phyloP scores from a whole-genome alignment of 1,284 basidiomycete species.

The Ganoderma meredithae region DNA sequence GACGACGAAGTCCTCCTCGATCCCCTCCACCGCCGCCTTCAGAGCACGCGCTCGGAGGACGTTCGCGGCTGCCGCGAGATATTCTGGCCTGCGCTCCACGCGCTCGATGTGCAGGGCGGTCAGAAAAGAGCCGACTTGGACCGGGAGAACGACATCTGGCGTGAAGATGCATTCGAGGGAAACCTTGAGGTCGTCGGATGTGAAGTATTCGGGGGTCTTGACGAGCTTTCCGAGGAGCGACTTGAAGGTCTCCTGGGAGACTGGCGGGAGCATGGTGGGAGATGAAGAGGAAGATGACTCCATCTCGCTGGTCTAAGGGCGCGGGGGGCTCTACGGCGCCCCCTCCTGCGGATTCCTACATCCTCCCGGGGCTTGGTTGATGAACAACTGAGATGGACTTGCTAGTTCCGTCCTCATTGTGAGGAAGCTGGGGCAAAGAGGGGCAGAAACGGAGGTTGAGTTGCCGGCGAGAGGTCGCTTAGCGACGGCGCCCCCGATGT shows the following conservation, averaged over 20 bases:
- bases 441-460: not conserved
- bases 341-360: constrained; percentile 13
- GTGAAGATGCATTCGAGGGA: constrained; percentile 82
- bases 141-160: constrained; percentile 64
- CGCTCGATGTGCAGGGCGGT: constrained; percentile 82
- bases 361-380: not conserved
- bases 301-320: not conserved
- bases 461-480: constrained; percentile 2
- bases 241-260: constrained; percentile 73
- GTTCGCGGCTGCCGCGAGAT: constrained; percentile 78
- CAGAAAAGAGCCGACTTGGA: constrained; percentile 86
- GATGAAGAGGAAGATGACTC: constrained; percentile 21
- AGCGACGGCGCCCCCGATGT: not conserved
- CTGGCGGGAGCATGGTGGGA: constrained; percentile 27
- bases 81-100: constrained; percentile 77
- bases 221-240: constrained; percentile 78
- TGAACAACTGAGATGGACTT: constrained; percentile 2
- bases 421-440: not conserved
- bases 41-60: constrained; percentile 76
- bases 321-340: not conserved
- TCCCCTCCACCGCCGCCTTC: constrained; percentile 63
- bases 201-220: constrained; percentile 79
- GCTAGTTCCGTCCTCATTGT: constrained; percentile 24
- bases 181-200: constrained; percentile 69
- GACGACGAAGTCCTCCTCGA: constrained; percentile 71